Conservation (phyloP, 805 yeast genomes). For the Martiniozyma abietophila region DNA sequence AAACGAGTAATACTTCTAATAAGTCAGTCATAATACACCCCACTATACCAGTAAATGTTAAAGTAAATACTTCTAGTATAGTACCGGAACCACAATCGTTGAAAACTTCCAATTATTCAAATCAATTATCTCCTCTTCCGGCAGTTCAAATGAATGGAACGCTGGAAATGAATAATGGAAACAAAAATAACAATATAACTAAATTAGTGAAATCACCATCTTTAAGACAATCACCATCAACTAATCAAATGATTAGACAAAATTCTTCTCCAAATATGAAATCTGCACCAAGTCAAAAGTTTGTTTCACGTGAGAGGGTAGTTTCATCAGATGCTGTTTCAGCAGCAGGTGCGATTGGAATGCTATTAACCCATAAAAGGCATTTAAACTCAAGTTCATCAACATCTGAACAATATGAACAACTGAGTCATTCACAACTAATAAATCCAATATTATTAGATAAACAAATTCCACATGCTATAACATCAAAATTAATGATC, state of each 20-base stretch:
- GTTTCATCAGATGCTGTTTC: conserved; percentile 25
- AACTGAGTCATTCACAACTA: conserved; percentile 20
- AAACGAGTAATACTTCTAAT: too few relatives aligned
- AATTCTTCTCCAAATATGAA: conserved; percentile 2
- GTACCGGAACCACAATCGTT: too few relatives aligned
- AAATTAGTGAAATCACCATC: conserved; percentile 15
- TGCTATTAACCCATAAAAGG: conserved; percentile 23
- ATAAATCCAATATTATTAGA: conserved; percentile 27
- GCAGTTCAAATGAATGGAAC: too few relatives aligned
- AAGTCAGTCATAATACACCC: too few relatives aligned
- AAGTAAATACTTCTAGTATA: too few relatives aligned
- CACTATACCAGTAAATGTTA: too few relatives aligned
- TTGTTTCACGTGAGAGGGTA: conserved; percentile 22
- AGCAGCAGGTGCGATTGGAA: conserved; percentile 29
- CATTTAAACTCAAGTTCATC: conserved; percentile 7
- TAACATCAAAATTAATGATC: conserved; percentile 22
- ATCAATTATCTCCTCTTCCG: too few relatives aligned
- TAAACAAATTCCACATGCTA: conserved; percentile 23
- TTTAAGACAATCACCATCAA: conserved; percentile 13
- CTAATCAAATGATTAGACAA: too few relatives aligned
- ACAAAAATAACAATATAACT: conserved; percentile 21
- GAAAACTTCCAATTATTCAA: too few relatives aligned
- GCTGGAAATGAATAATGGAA: too few relatives aligned
- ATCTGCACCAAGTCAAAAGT: not conserved
- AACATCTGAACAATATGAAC: conserved; percentile 4